Evolutionary conservation across 31 red algal species (phyloP), one percentile per base, ranked within the genome.

Genomic region (Odonthalia washingtoniensis): DNA sequence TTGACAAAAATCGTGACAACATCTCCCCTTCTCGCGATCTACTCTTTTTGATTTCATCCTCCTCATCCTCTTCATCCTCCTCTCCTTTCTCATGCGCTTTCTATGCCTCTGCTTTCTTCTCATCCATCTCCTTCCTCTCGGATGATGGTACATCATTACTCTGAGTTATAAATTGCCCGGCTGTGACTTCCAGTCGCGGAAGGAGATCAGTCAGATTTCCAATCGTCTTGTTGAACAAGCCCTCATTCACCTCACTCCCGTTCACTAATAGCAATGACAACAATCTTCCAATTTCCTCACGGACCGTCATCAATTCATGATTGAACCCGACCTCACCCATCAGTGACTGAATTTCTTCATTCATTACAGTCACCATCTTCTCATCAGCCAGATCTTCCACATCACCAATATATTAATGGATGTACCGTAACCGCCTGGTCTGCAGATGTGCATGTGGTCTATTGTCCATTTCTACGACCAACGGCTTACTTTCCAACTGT

Each of bases 231-330:
- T 26, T 30, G 6, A 66, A 17, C 4, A 35, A 16, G 12, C 21
- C 49, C 21, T 57, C 49, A 14, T 57, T 9, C 49, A 21, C 9
- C 21, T 9, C 12, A 28, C 41, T 26, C 5, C 21, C 49, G 53
- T 75, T 64, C 40, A 75, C 45, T 1, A 81, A 74, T 2, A 92
- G 42, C 17, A 92, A 35, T 30, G 81, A 53, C 5, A 92, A 43
- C 69, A 80, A 92, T 38, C 87, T 41, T 12, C 85, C 90, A 31
- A 96, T 74, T 85, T 96, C 95, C 60, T 96, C 95, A n/a, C 95
- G 75, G 92, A n/a, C n/a, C n/a, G n/a, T n/a, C n/a, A n/a, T n/a
- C n/a, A n/a, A n/a, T n/a, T n/a, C n/a, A n/a, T n/a, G 95, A 65
- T 88, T 78, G 73, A 96, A 96, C 21, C 80, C 87, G 2, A 90